Evolutionary conservation across 768 basidiomycete genomes (phyloP), one percentile per base, ranked within the genome.

Genomic region (Suillus fuscotomentosus): DNA sequence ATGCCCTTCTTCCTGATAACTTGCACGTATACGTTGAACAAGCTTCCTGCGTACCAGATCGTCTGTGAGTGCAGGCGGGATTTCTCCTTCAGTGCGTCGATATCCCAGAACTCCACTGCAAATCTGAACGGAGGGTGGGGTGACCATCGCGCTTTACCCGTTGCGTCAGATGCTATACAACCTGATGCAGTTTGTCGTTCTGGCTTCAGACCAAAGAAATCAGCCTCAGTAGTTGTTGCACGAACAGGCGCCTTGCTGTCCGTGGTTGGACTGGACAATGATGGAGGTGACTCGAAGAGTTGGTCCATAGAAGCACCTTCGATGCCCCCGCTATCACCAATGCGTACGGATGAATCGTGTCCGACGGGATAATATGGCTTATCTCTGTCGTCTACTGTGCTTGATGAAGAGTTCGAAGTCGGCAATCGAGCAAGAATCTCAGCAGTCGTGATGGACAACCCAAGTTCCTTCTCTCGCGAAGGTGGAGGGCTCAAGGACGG

Each of bases 21-120:
- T 73, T 97, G 94, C 50, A 95, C 88, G 70, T 96, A 97, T 2
- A 94, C 87, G 67, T 94, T 94, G 81, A 88, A 95, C 70, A 92
- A 79, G 69, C 86, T 93, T 10, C 95, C 95, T 2, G 91, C 94
- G 72, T 95, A 92, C 86, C 92, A 95, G 61, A 96, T 83, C 3
- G 95, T 97, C 62, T 88, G 86, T 9, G 91, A 93, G 74, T 96
- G 88, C 60, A 92, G 75, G 17, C 94, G 82, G 60, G 87, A 86
- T 77, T 95, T 97, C 78, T 97, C 95, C 64, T 88, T 89, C 45
- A 97, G 81, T 41, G 81, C 77, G 65, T 91, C 89, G 22, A 94
- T 83, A 70, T 91, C 90, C 90, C 92, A 96, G 72, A 97, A 97
- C 75, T 97, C 95, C 60, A 94, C 92, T 10, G 86, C 86, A 72